Conservation (phyloP, 371 early-diverging fungal species). For the Mortierella sp. region DNA sequence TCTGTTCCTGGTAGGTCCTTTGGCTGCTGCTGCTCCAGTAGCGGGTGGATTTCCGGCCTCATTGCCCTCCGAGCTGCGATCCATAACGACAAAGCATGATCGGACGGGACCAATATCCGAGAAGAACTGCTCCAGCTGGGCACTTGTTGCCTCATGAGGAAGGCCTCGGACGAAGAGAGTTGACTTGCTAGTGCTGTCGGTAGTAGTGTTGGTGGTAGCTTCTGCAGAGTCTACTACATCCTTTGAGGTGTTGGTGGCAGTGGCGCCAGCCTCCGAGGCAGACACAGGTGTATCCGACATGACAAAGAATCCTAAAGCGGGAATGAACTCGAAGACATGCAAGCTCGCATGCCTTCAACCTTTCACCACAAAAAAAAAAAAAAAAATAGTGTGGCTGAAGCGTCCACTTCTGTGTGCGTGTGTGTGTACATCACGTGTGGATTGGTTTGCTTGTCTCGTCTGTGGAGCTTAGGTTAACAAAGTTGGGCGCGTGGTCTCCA, state of each 20-base stretch:
- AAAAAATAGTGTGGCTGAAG: no score
- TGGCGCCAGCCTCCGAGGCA: conserved; percentile 17
- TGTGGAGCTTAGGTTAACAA: no score
- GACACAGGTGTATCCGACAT: conserved; percentile 38
- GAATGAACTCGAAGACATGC: no score
- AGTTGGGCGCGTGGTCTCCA: no score
- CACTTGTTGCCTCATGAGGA: conserved; percentile 82
- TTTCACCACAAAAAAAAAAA: no score
- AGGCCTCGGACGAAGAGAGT: conserved; percentile 89
- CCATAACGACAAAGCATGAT: conserved; percentile 88
- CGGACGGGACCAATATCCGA: conserved; percentile 89
- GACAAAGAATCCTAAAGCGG: no score
- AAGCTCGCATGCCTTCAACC: no score
- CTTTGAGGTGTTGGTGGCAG: neutral
- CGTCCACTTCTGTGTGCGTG: no score
- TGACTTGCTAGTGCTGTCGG: conserved; percentile 54
- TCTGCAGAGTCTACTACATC: neutral
- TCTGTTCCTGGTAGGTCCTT: conserved; percentile 62
- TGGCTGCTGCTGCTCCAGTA: conserved; percentile 27
- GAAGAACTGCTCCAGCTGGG: conserved; percentile 87
- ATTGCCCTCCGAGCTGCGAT: conserved; percentile 50
- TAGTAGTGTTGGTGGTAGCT: conserved; percentile 19
- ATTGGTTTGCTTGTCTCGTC: no score
- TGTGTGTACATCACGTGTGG: no score
- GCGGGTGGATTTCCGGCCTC: conserved; percentile 40